phyloP scores from a whole-genome alignment of 2,329 filamentous ascomycete genomes.

The Aphanocladium album region DNA sequence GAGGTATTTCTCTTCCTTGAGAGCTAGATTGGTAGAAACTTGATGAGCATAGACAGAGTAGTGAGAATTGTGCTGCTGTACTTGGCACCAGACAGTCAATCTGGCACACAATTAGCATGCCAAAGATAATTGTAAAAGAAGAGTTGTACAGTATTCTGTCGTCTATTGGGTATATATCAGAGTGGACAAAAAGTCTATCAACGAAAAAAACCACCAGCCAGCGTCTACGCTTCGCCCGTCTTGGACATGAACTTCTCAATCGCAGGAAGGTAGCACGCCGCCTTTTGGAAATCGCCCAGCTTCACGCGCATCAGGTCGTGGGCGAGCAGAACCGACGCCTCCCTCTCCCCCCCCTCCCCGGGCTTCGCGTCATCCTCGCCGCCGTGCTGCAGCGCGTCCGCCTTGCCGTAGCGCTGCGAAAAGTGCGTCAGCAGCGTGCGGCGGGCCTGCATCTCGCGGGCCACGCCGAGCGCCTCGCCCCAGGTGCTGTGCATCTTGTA shows the following conservation, averaged over 20 bases:
- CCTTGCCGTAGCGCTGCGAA: slow-evolving; percentile 84
- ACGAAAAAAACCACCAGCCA: neutral
- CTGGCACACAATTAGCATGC: no score
- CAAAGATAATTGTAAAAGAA: no score
- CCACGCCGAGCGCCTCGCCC: slow-evolving; percentile 75
- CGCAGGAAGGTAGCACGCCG: slow-evolving; percentile 58
- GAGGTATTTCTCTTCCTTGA: no score
- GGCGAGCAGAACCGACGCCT: slow-evolving; percentile 54
- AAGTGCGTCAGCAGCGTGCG: slow-evolving; percentile 89
- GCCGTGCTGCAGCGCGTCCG: slow-evolving; percentile 27
- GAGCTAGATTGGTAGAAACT: no score
- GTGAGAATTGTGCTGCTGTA: no score
- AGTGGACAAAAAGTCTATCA: neutral
- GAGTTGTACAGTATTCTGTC: neutral
- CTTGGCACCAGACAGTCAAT: no score
- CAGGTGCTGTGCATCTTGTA: slow-evolving; percentile 92
- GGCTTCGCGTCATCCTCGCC: slow-evolving; percentile 24
- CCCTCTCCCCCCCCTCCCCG: neutral
- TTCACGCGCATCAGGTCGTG: slow-evolving; percentile 76
- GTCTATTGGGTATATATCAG: slow-evolving; percentile 9
- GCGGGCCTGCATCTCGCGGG: slow-evolving; percentile 70
- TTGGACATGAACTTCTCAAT: slow-evolving; percentile 47
- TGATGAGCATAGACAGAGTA: no score
- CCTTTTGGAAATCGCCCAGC: slow-evolving; percentile 63
- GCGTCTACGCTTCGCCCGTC: slow-evolving; percentile 15